These are phyloP conservation scores for Stipa capillata DNA, from an alignment of 176 grass and related monocot species.

Conservation along the genomic window DNA sequence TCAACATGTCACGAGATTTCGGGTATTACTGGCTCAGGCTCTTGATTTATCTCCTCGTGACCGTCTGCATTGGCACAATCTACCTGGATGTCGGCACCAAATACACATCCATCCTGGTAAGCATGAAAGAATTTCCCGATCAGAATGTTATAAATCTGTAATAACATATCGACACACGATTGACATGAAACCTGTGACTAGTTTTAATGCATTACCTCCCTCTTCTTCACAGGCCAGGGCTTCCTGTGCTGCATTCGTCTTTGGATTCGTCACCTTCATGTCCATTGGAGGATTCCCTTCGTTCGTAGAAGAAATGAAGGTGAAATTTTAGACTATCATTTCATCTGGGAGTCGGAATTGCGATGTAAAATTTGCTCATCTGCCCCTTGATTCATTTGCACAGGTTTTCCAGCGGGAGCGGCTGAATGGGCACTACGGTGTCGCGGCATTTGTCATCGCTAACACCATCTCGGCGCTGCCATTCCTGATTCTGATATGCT, in stretches of 20 bases:
- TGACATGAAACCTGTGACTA: background rate
- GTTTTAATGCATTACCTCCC: conserved; percentile 2
- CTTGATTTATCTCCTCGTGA: conserved; percentile 86
- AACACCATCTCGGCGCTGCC: conserved; percentile 90
- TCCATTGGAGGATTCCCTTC: conserved; percentile 99
- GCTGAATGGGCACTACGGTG: conserved; percentile 93
- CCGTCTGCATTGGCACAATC: conserved; percentile 95
- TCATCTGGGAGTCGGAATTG: background rate
- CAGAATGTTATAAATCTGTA: background rate
- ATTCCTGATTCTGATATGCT: conserved; percentile 82
- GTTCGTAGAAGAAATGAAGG: conserved; percentile 99
- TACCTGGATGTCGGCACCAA: conserved; percentile 88
- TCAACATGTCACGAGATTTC: conserved; percentile 97
- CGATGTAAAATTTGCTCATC: conserved; percentile 9
- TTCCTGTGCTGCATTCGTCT: conserved; percentile 79
- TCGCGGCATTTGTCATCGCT: conserved; percentile 79
- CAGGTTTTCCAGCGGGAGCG: conserved; percentile 98
- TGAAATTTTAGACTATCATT: conserved; percentile 16
- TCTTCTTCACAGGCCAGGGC: conserved; percentile 54
- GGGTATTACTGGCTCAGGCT: conserved; percentile 99
- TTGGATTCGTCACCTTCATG: conserved; percentile 99
- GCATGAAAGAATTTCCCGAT: background rate
- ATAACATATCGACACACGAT: no score
- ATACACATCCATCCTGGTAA: conserved; percentile 95
- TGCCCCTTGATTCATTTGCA: background rate